phyloP scores from a whole-genome alignment of 495 filamentous ascomycete species.

The Thozetella sp. region DNA sequence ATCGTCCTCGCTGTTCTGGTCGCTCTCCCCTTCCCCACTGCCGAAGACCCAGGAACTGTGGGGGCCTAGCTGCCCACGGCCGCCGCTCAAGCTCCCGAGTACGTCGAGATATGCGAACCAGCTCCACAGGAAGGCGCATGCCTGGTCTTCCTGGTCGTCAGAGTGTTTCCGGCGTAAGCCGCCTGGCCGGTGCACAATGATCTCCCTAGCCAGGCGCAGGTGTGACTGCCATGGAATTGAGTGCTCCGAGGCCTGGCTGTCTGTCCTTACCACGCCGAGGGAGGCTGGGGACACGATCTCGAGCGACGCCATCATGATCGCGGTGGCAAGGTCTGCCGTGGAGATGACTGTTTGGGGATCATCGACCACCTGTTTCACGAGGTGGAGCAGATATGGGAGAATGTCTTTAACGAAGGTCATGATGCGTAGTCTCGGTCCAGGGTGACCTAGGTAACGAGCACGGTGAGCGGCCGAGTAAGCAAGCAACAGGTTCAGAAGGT shows the following conservation, averaged over 20 bases:
- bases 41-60: neutral
- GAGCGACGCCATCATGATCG: conserved; percentile 84
- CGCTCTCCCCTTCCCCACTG: conserved; percentile 24
- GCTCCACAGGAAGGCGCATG: conserved; percentile 78
- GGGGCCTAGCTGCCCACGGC: conserved; percentile 10
- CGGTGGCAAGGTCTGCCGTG: conserved; percentile 76
- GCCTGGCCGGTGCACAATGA: conserved; percentile 68
- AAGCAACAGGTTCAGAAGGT: conserved; percentile 76
- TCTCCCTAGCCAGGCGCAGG: conserved; percentile 72
- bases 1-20: conserved; percentile 55
- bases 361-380: conserved; percentile 51
- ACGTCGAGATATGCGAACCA: conserved; percentile 91
- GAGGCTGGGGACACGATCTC: conserved; percentile 85
- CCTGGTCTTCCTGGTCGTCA: conserved; percentile 57
- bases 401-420: conserved; percentile 78
- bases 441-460: conserved; percentile 72
- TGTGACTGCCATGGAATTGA: conserved; percentile 80
- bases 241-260: conserved; percentile 12
- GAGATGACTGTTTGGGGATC: conserved; percentile 61
- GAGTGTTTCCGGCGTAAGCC: conserved; percentile 56
- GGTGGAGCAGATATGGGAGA: conserved; percentile 68
- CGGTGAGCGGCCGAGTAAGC: conserved; percentile 83
- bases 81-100: conserved; percentile 73
- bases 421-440: conserved; percentile 77
- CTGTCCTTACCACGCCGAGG: conserved; percentile 50